A percentile compares a stretch with the other conserved stretches of the same genome.
phyloP scores from a whole-genome alignment of 2,329 filamentous ascomycete species.

The Ceratocystis destructans region DNA sequence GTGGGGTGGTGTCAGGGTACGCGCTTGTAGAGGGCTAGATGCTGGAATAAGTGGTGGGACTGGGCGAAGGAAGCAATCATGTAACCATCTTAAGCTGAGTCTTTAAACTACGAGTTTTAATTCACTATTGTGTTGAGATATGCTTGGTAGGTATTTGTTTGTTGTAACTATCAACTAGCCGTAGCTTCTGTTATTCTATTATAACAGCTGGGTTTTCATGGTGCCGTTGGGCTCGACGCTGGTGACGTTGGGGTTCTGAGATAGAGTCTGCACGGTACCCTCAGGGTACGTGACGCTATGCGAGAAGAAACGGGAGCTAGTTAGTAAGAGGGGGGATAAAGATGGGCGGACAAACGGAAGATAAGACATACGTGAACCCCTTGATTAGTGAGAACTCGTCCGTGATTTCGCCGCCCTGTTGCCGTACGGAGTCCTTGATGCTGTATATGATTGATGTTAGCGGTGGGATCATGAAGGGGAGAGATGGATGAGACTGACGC shows the following conservation, averaged over 20 bases:
- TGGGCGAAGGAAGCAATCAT: too few relatives aligned
- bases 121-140: too few relatives aligned
- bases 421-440: constrained; percentile 59
- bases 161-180: too few relatives aligned
- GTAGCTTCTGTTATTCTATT: not conserved
- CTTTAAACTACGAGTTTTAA: too few relatives aligned
- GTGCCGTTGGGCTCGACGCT: constrained; percentile 56
- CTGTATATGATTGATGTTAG: constrained; percentile 29
- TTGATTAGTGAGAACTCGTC: constrained; percentile 81
- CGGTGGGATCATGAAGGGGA: not conserved
- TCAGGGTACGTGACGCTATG: constrained; percentile 49
- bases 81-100: too few relatives aligned
- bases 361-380: constrained; percentile 66
- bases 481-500: constrained; percentile 35
- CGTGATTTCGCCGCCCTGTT: constrained; percentile 70
- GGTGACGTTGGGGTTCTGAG: constrained; percentile 57
- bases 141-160: too few relatives aligned
- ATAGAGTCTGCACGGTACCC: constrained; percentile 46
- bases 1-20: too few relatives aligned
- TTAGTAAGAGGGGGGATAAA: not conserved
- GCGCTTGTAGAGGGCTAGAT: too few relatives aligned
- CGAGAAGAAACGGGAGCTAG: not conserved
- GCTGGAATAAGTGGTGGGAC: too few relatives aligned
- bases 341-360: not conserved
- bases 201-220: constrained; percentile 2